These are phyloP conservation scores for Ceratocystiopsis sp. DNA, from an alignment of 2,329 filamentous ascomycete genomes.

Conservation along the genomic window DNA sequence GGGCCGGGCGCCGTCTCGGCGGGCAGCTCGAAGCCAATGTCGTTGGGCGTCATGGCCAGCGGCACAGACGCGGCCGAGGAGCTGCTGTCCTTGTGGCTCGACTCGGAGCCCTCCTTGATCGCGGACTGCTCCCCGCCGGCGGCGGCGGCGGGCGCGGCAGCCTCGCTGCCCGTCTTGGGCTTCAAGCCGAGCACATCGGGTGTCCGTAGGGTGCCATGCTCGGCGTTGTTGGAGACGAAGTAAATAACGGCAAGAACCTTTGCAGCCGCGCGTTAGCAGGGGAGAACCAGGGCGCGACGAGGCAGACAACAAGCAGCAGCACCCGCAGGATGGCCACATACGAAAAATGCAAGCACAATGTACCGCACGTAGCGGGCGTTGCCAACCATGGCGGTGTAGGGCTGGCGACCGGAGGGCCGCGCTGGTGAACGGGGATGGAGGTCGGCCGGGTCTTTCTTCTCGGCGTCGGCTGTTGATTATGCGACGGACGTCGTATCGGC, in stretches of 20 bases:
- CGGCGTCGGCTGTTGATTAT: neutral
- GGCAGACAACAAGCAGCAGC: too few species aligned
- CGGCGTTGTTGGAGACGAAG: constrained; percentile 50
- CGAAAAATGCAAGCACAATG: constrained; percentile 69
- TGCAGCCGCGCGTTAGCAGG: neutral
- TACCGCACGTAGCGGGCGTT: constrained; percentile 60
- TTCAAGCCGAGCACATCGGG: constrained; percentile 8
- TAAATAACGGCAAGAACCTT: constrained; percentile 59
- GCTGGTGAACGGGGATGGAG: too few species aligned
- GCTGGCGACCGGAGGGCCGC: neutral
- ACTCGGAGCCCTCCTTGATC: neutral
- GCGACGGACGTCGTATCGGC: too few species aligned
- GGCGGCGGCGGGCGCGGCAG: constrained; percentile 1
- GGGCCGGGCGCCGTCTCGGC: constrained; percentile 41
- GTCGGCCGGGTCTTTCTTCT: too few species aligned
- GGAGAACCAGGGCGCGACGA: neutral
- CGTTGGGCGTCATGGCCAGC: constrained; percentile 34
- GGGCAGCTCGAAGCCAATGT: constrained; percentile 35
- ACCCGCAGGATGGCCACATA: constrained; percentile 20
- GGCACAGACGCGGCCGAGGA: constrained; percentile 21
- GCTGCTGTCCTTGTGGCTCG: constrained; percentile 7
- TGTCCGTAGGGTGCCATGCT: constrained; percentile 21
- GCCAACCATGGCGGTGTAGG: constrained; percentile 31
- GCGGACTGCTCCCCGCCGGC: neutral
- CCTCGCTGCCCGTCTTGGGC: constrained; percentile 12